These are phyloP conservation scores for Clitopilus hobsonii DNA, from an alignment of 768 basidiomycete genomes.

Conservation along the genomic window DNA sequence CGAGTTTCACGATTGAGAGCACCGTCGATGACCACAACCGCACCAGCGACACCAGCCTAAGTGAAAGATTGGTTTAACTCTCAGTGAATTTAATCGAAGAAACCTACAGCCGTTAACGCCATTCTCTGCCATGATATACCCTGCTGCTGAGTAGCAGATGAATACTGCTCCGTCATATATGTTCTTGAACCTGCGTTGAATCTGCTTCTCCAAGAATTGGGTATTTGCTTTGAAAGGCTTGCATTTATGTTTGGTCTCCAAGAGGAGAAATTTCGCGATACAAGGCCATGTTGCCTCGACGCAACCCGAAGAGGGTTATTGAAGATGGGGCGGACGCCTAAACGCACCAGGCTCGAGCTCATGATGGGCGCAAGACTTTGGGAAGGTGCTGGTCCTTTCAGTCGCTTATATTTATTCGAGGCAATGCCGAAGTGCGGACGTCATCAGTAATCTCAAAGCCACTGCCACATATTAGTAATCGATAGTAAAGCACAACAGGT, in stretches of 20 bases:
- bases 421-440: background rate
- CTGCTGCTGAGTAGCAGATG: constrained; percentile 22
- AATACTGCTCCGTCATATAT: constrained; percentile 39
- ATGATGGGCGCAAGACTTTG: background rate
- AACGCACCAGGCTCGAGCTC: background rate
- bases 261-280: background rate
- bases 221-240: background rate
- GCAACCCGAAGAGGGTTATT: background rate
- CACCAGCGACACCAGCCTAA: constrained; percentile 72
- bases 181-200: constrained; percentile 20
- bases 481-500: constrained; percentile 1
- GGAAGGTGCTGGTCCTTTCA: background rate
- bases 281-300: background rate
- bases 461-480: background rate
- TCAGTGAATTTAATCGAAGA: constrained; percentile 1
- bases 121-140: constrained; percentile 29
- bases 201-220: background rate
- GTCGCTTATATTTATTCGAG: background rate
- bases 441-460: background rate
- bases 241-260: background rate
- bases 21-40: constrained; percentile 56
- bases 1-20: constrained; percentile 78
- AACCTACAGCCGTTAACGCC: constrained; percentile 49
- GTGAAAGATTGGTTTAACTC: too few relatives aligned
- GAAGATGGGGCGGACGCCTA: background rate